Percentiles rank a stretch among this genome's conserved stretches.
These are phyloP conservation scores for Fraxinus americana DNA, from an alignment of 257 asterid genomes.

Conservation along the genomic window DNA sequence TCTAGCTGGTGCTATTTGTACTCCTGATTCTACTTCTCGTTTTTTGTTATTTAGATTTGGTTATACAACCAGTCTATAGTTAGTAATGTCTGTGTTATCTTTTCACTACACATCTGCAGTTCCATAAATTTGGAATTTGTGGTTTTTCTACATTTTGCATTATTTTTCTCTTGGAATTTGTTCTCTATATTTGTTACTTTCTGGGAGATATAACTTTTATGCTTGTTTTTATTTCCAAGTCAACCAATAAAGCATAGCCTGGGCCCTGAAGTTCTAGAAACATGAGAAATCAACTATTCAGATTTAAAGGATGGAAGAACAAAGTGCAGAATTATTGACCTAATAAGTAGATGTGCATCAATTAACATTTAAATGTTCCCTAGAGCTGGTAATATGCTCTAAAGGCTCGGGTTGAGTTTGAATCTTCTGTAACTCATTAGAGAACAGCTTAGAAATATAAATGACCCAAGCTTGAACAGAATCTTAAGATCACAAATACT, in stretches of 20 bases:
- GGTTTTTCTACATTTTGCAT: background rate
- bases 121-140: background rate
- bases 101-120: background rate
- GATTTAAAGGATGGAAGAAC: background rate
- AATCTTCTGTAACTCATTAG: background rate
- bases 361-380: background rate
- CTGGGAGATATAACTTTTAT: background rate
- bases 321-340: background rate
- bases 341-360: background rate
- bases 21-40: too few relatives aligned
- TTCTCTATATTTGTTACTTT: background rate
- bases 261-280: background rate
- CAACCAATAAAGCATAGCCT: background rate
- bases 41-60: too few relatives aligned
- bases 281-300: background rate
- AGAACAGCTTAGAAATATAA: background rate
- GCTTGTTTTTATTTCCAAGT: background rate
- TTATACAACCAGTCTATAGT: too few relatives aligned
- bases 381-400: background rate
- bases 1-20: too few relatives aligned
- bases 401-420: too few relatives aligned
- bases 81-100: background rate
- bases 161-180: background rate
- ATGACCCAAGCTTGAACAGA: background rate
- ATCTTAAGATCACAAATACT: too few relatives aligned